Base-by-base conservation (phyloP, 2,329 filamentous ascomycete genomes). In the Pseudonectria foliicola region DNA sequence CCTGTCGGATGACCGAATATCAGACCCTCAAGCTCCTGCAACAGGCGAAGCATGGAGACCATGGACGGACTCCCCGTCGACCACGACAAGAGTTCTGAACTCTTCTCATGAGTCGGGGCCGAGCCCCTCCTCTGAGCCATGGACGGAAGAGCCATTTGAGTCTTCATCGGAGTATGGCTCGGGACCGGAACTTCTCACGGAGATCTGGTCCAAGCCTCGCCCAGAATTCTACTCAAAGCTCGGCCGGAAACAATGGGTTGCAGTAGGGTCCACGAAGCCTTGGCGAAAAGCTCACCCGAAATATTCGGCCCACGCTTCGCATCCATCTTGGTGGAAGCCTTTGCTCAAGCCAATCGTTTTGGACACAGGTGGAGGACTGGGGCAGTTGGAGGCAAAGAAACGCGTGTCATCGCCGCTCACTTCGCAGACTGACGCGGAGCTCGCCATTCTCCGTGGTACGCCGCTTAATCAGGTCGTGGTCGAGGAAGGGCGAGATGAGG, bases 331-430 rank as follows among this genome's bases (percentile, higher is more conserved):
- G n/a, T n/a, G n/a, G n/a, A n/a, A 21, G 18, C 18, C 18, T 21
- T 5, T 8, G 5, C 18, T 21, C 18, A 21, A 6, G 18, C 18
- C 18, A 21, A 26, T 41, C 31, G 36, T 24, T 48, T 40, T 38
- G 46, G 44, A 39, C 18, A 27, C 45, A 37, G 43, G 48, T 37
- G 39, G 39, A 40, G 31, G 18, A 36, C 36, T 39, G 42, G 45
- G 44, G 44, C 42, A 43, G 37, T 31, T 18, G 16, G 21, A 40
- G 27, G 26, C 29, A 11, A 35, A 34, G 35, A 25, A 24, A 16
- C 37, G 30, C n/a, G 31, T 25, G 14, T 38, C 45, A 6, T 33
- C 35, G 6, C 24, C n/a, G 18, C 8, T 6, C 8, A 5, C 5
- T 21, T 5, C 18, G 18, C 14, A 12, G 23, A 18, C 10, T 14